A percentile compares a stretch with the other conserved stretches of the same genome.
phyloP scores from a whole-genome alignment of 176 grass and related monocot species.

The Carex pumila region DNA sequence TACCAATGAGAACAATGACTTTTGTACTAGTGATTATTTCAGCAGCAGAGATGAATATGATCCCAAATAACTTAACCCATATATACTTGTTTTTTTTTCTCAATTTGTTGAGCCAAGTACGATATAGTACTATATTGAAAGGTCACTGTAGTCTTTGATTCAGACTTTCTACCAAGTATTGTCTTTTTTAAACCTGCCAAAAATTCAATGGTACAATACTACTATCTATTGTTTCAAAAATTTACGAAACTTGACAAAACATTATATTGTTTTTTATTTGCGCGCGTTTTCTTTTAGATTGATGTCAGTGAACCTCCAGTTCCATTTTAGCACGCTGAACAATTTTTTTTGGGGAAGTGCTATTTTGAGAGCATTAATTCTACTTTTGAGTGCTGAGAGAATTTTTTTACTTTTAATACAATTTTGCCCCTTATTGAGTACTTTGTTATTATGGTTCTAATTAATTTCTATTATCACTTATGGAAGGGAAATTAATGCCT shows the following conservation, averaged over 20 bases:
- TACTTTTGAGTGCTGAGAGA: too few species aligned
- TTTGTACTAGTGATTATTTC: not conserved
- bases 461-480: too few species aligned
- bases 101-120: not conserved
- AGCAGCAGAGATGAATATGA: not conserved
- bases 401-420: too few species aligned
- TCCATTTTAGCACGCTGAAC: too few species aligned
- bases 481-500: too few species aligned
- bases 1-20: not conserved
- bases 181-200: not conserved
- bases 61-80: not conserved
- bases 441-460: too few species aligned
- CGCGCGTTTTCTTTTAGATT: too few species aligned
- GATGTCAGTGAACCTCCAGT: too few species aligned
- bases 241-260: not conserved
- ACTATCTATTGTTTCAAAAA: not conserved
- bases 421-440: too few species aligned
- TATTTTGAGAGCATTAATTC: too few species aligned
- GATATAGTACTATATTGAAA: not conserved
- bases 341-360: too few species aligned
- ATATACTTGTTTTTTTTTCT: not conserved
- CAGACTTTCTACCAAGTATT: not conserved
- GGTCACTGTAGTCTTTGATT: not conserved
- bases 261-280: too few species aligned
- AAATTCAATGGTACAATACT: not conserved